These are phyloP conservation scores for Rugosomyces carneus DNA, from an alignment of 1,284 basidiomycete species.

Conservation along the genomic window DNA sequence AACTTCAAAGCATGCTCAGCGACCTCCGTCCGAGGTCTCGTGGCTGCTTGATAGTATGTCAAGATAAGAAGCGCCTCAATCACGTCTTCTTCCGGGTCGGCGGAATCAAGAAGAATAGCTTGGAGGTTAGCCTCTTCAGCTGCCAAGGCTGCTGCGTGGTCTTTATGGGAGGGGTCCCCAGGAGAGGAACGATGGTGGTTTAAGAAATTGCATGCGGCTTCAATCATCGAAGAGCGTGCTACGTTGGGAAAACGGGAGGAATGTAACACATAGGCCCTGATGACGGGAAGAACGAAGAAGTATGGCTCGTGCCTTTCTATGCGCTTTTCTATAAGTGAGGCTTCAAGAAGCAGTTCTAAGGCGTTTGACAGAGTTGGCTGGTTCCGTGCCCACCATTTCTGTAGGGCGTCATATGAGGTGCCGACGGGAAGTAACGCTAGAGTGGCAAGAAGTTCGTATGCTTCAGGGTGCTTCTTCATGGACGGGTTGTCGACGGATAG, in stretches of 20 bases:
- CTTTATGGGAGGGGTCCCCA: neutral
- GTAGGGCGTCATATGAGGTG: neutral
- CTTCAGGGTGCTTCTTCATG: conserved; percentile 2
- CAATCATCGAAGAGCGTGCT: neutral
- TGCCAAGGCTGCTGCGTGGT: neutral
- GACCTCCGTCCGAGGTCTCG: neutral
- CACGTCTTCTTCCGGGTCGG: neutral
- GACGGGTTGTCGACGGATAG: neutral
- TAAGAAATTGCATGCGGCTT: conserved; percentile 2
- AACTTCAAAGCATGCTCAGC: conserved; percentile 4
- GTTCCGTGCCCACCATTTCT: neutral
- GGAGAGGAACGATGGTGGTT: neutral
- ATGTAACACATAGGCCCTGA: neutral
- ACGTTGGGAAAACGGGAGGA: neutral
- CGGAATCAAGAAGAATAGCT: conserved; percentile 2
- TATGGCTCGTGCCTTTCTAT: neutral
- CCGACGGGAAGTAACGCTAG: conserved; percentile 1
- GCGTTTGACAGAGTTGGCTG: neutral
- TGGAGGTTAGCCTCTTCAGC: conserved; percentile 8
- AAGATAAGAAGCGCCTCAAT: conserved; percentile 3
- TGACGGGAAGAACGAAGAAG: conserved; percentile 5
- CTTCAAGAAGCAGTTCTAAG: neutral
- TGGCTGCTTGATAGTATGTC: conserved; percentile 1
- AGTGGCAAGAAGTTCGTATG: neutral
- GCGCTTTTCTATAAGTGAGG: conserved; percentile 1